Conservation (phyloP, 768 basidiomycete species). For the Gymnopilus dilepis region DNA sequence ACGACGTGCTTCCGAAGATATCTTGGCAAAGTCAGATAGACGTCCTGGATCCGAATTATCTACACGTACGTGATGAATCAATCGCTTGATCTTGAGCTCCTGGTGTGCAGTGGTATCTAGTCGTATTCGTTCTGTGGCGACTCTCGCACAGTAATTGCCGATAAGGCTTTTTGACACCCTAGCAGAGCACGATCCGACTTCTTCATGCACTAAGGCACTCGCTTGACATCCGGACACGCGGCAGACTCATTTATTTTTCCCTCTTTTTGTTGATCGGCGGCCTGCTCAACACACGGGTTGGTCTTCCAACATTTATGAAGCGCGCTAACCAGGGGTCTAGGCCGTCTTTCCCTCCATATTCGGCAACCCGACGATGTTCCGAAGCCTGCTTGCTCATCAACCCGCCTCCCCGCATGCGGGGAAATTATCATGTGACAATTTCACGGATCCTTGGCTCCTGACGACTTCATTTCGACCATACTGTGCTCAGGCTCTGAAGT, state of each 20-base stretch:
- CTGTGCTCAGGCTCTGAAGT: background rate
- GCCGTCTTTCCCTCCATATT: background rate
- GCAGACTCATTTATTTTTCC: background rate
- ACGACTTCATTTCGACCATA: background rate
- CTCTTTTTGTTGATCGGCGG: background rate
- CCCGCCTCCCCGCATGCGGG: conserved; percentile 17
- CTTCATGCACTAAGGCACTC: background rate
- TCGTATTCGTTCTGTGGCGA: background rate
- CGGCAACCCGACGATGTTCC: conserved; percentile 5
- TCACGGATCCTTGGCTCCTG: background rate
- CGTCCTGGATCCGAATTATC: background rate
- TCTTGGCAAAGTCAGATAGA: background rate
- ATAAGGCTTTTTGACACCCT: background rate
- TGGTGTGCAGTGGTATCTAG: background rate
- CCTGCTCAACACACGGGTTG: background rate
- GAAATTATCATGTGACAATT: conserved; percentile 24
- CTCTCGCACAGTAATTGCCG: background rate
- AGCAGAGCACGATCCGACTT: background rate
- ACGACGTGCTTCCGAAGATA: background rate
- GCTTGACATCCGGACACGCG: background rate
- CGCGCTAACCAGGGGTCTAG: background rate
- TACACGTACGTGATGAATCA: background rate
- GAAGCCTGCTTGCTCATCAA: background rate
- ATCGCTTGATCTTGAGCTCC: background rate
- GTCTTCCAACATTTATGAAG: background rate